Evolutionary conservation across 2,329 filamentous ascomycete genomes (phyloP).

Genomic region (Emergomyces orientalis): DNA sequence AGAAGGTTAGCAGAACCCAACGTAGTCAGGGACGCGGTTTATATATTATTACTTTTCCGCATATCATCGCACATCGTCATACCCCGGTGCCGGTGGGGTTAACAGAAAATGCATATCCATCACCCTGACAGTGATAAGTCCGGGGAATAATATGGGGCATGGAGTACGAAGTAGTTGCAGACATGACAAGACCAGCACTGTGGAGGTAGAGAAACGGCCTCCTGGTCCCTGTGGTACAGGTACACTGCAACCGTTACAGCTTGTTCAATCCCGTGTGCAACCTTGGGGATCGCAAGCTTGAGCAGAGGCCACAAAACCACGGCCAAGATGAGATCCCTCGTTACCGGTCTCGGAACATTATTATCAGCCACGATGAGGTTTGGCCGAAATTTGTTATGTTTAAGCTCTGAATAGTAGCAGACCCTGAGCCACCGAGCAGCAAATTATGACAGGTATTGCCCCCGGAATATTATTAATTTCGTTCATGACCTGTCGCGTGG

Average conservation of each 20-base stretch:
- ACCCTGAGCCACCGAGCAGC: too few relatives aligned
- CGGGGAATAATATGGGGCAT: background rate
- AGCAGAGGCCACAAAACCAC: too few relatives aligned
- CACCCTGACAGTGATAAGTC: background rate
- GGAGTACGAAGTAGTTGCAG: background rate
- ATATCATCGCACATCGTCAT: background rate
- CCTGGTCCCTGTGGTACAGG: background rate
- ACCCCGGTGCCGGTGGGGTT: background rate
- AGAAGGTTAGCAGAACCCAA: background rate
- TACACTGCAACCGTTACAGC: background rate
- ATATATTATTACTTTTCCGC: background rate
- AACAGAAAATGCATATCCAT: background rate
- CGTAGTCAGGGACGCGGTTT: background rate
- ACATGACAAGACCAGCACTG: background rate
- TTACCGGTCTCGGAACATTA: background rate
- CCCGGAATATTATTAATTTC: too few relatives aligned
- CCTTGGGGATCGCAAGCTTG: too few relatives aligned
- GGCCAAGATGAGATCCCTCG: too few relatives aligned
- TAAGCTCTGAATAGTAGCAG: too few relatives aligned
- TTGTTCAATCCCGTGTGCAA: background rate
- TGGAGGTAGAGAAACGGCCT: background rate
- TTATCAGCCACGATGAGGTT: too few relatives aligned
- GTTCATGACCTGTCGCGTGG: too few relatives aligned
- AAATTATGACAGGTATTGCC: too few relatives aligned
- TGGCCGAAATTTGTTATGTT: too few relatives aligned